A percentile compares a stretch with the other conserved stretches of the same genome.
Conservation (phyloP, 768 basidiomycete genomes). For the Xanthoconium purpureum region DNA sequence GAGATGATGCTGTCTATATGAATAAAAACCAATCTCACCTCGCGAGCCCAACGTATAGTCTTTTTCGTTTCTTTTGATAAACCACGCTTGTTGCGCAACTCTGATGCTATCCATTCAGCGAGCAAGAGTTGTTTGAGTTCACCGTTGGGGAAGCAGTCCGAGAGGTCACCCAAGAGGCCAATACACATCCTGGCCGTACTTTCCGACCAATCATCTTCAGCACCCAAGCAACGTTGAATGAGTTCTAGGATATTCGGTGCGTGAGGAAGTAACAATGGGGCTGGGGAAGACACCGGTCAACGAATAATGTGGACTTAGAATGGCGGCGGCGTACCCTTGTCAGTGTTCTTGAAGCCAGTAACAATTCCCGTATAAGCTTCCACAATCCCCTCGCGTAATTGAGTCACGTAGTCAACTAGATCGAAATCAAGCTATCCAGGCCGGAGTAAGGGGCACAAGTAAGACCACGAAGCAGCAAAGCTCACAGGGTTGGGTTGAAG, state of each 20-base stretch:
- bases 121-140: constrained; percentile 79
- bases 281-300: constrained; percentile 4
- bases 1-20: background rate
- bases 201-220: constrained; percentile 84
- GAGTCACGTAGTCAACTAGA: constrained; percentile 86
- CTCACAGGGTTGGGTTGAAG: constrained; percentile 85
- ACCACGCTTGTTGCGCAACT: constrained; percentile 71
- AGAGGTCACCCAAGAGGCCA: constrained; percentile 91
- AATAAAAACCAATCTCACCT: constrained; percentile 49
- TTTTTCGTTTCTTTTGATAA: constrained; percentile 79
- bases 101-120: constrained; percentile 71
- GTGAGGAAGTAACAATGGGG: constrained; percentile 56
- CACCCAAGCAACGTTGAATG: constrained; percentile 64
- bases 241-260: constrained; percentile 76
- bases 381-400: constrained; percentile 89
- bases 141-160: constrained; percentile 79
- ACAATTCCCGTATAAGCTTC: constrained; percentile 97
- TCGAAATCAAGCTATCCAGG: constrained; percentile 71
- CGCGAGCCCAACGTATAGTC: constrained; percentile 90
- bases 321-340: constrained; percentile 50
- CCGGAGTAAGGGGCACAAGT: background rate
- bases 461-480: constrained; percentile 1
- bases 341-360: constrained; percentile 82
- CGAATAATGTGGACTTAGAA: background rate
- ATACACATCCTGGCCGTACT: constrained; percentile 67